Base-by-base conservation (phyloP, 192 early-diverging fungal species). In the Borealophlyctis nickersoniae region DNA sequence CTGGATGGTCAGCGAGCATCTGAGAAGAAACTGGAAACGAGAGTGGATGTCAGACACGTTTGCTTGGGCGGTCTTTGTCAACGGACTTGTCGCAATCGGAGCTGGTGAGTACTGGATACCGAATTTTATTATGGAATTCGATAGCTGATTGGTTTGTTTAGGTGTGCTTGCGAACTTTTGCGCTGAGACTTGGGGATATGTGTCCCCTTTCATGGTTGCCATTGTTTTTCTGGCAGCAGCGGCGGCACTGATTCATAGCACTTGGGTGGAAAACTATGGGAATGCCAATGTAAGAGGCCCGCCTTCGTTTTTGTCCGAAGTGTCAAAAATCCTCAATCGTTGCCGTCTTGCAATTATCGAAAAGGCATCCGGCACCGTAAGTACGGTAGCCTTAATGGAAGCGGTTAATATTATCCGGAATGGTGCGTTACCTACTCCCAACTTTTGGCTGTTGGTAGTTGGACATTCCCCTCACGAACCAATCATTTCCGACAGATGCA, bases 181-280 rank as follows among this genome's bases (percentile, higher is more conserved):
- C 2, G 88, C 85, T 24, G 72, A 80, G 45, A 32, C 56, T 28
- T 86, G 62, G 27, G 86, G 87, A 9, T 29, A 79, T 27, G 75
- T 75, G 2, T 80, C 84, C 7, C 90, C 90, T 4, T 92, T 88
- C 67, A 70, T 81, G 51, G 76, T 68, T 13, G 77, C 88, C 2
- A 77, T 83, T 52, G 48, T 65, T 2, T 70, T 87, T 22, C 66
- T 88, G 27, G 51, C 56, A 26, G 45, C 76, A 30, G 84, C 82
- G 35, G 77, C 69, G 14, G 35, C 67, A 3, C 61, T 87, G 49
- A 81, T 92, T 24, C 58, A 52, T 0, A 52, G 56, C 5, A 74
- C 77, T 13, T 92, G 90, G 90, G 69, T 63, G 16, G 90, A 92
- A 49, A 92, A 92, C 63, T 92, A 86, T 73, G 90, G 90, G 24